Base-by-base conservation (phyloP, 1,284 basidiomycete genomes). In the Coniferiporia weirii region DNA sequence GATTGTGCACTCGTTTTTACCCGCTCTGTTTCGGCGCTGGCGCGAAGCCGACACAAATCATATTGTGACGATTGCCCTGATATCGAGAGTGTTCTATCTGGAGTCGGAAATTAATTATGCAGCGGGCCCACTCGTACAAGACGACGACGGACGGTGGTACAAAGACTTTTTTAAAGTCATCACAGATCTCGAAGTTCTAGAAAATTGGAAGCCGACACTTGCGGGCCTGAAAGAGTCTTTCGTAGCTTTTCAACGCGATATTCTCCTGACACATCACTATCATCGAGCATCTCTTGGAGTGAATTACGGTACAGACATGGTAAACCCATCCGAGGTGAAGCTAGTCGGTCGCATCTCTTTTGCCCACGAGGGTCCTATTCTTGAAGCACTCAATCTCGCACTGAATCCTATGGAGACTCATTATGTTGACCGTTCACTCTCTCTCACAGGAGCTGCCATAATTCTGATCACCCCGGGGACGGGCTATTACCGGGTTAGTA, bases 91-190 rank as follows among this genome's bases (percentile, higher is more conserved):
- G 4, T 90, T 88, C 71, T 99, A 99, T 71, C 91, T 96, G 64
- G 77, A 84, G 52, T 80, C 83, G 1, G 95, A 97, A 70, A 81
- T 90, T 38, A 82, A 83, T 56, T 92, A 93, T 66, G 83, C 88
- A 38, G 83, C 87, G 4, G 83, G 86, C 6, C 88, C 92, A 34
- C 74, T 95, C 40, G 79, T 83, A 15, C 76, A 81, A 62, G 88
- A 93, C 66, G 85, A 88, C 61, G 77, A 87, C 57, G 83, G 84
- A 15, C 78, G 81, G 46, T 90, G 84, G 84, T 98, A 96, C 77
- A 97, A 98, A 68, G 97, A 99, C 71, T 98, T 98, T 71, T 95
- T 84, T 79, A 92, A 94, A 72, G 87, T 99, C 63, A 90, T 96
- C 66, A 90, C 94, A 3, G 96, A 99, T 71, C 79, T 98, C 36